Evolutionary conservation across 306 rosid species (phyloP).

Genomic region (Hippophae rhamnoides): DNA sequence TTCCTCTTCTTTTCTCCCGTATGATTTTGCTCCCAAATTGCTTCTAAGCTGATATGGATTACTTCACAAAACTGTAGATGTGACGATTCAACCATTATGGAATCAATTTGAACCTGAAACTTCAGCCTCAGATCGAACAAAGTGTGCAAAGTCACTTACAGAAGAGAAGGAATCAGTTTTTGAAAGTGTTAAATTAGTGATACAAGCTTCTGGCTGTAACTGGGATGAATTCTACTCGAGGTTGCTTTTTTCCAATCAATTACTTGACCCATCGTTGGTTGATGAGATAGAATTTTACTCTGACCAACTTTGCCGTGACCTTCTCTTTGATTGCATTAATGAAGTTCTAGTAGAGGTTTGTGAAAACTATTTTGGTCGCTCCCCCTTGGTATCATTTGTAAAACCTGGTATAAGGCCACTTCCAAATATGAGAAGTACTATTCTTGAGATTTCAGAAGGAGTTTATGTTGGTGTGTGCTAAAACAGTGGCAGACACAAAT

Average conservation of each 20-base stretch:
- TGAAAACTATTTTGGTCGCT: conserved; percentile 37
- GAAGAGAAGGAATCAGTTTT: conserved; percentile 47
- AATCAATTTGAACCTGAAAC: conserved; percentile 51
- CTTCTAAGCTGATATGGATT: conserved; percentile 18
- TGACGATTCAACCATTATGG: conserved; percentile 38
- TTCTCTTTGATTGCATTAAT: conserved; percentile 58
- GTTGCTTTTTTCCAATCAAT: conserved; percentile 62
- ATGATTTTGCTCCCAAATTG: background rate
- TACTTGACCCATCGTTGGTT: conserved; percentile 50
- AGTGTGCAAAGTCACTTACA: conserved; percentile 26
- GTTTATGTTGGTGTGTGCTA: too few relatives aligned
- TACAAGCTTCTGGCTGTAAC: conserved; percentile 57
- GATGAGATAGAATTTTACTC: conserved; percentile 48
- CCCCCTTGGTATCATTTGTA: conserved; percentile 49
- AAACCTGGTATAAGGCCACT: conserved; percentile 35
- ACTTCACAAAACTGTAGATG: conserved; percentile 39
- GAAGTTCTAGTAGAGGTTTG: conserved; percentile 68
- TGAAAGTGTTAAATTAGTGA: conserved; percentile 45
- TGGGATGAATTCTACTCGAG: conserved; percentile 49
- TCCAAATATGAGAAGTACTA: conserved; percentile 33
- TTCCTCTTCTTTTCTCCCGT: background rate
- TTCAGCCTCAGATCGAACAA: conserved; percentile 32
- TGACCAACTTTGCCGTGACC: conserved; percentile 51
- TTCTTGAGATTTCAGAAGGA: conserved; percentile 51
- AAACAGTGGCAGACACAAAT: too few relatives aligned